phyloP scores from a whole-genome alignment of 768 basidiomycete genomes.

The Phlegmacium glaucopus region DNA sequence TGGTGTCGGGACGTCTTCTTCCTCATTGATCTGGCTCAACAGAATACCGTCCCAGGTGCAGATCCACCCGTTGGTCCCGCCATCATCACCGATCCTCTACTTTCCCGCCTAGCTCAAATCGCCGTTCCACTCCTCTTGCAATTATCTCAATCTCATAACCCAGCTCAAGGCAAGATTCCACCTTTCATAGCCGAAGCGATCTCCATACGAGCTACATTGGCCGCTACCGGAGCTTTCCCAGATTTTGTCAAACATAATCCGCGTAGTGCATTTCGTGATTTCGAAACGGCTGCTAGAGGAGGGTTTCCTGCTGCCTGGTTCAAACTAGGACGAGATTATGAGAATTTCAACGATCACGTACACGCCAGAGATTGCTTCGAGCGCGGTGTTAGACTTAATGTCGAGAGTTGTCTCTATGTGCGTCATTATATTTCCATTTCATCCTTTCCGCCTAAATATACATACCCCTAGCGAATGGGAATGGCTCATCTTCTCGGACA shows the following conservation, averaged over 20 bases:
- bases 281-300: slow-evolving; percentile 75
- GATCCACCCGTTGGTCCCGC: slow-evolving; percentile 51
- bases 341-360: slow-evolving; percentile 71
- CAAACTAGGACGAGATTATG: slow-evolving; percentile 87
- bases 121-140: slow-evolving; percentile 67
- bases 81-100: slow-evolving; percentile 53
- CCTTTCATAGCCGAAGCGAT: slow-evolving; percentile 65
- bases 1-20: slow-evolving; percentile 86
- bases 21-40: slow-evolving; percentile 54
- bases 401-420: slow-evolving; percentile 82
- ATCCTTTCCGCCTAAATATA: slow-evolving; percentile 3
- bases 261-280: slow-evolving; percentile 83
- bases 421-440: slow-evolving; percentile 22
- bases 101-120: slow-evolving; percentile 55
- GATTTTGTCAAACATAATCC: slow-evolving; percentile 63
- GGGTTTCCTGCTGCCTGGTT: slow-evolving; percentile 89
- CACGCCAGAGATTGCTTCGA: slow-evolving; percentile 87
- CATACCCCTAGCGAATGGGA: slow-evolving; percentile 66
- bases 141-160: slow-evolving; percentile 33
- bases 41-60: slow-evolving; percentile 27
- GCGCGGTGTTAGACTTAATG: slow-evolving; percentile 68
- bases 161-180: slow-evolving; percentile 18
- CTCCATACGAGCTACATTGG: slow-evolving; percentile 74
- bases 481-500: slow-evolving; percentile 93
- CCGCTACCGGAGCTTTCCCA: slow-evolving; percentile 69